Conservation (phyloP, 352 stramenopile genomes). For the Hyaloperonospora brassicae region DNA sequence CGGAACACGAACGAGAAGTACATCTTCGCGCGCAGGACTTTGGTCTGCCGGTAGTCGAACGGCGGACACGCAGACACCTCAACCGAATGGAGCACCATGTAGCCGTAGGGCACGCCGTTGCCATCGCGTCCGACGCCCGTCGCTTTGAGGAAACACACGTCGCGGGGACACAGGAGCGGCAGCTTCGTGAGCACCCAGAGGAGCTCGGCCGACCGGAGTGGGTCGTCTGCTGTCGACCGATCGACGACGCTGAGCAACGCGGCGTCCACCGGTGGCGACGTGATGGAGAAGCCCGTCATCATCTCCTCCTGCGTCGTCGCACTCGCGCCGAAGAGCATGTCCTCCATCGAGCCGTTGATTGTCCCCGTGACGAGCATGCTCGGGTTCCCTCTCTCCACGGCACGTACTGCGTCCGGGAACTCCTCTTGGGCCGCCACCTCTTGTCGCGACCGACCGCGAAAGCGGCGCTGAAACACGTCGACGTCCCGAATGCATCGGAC, state of each 20-base stretch:
- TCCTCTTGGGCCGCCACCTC: conserved; percentile 24
- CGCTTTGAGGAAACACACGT: conserved; percentile 39
- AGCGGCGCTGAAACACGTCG: conserved; percentile 31
- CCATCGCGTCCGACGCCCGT: conserved; percentile 27
- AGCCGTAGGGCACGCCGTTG: conserved; percentile 30
- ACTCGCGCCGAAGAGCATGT: conserved; percentile 38
- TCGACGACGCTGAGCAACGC: conserved; percentile 32
- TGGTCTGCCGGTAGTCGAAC: conserved; percentile 22
- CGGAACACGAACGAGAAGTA: conserved; percentile 36
- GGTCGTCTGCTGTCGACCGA: conserved; percentile 20
- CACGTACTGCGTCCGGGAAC: conserved; percentile 11
- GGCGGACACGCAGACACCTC: conserved; percentile 25
- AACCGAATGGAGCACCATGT: conserved; percentile 35
- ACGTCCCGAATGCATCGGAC: conserved; percentile 30
- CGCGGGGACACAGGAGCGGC: conserved; percentile 26
- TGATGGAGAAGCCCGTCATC: conserved; percentile 28
- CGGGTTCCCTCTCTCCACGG: conserved; percentile 21
- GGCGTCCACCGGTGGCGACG: conserved; percentile 16
- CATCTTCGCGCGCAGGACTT: conserved; percentile 23
- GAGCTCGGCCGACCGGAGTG: conserved; percentile 32
- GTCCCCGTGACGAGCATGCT: conserved; percentile 33
- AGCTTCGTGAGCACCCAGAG: conserved; percentile 37
- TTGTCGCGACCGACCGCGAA: conserved; percentile 14
- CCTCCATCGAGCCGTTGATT: conserved; percentile 28
- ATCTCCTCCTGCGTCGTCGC: conserved; percentile 25